Evolutionary conservation across 1,139 yeast species (phyloP), one percentile per base, ranked within the genome.

Genomic region (Wickerhamiella infanticola): DNA sequence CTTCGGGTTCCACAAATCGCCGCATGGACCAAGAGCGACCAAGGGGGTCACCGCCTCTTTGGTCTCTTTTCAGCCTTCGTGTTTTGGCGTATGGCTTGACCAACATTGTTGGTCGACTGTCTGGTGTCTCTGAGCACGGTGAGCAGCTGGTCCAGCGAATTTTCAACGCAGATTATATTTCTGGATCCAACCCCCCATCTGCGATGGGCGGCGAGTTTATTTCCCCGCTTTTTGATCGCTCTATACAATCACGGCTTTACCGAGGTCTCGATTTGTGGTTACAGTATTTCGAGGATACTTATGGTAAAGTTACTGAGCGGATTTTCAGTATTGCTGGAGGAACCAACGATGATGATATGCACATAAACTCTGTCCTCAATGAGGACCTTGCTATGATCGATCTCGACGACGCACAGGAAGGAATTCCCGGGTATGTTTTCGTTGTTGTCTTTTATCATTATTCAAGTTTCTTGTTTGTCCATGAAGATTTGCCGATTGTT

Each of bases 211-310:
- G 11, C 7, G 24, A 5, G 4, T 24, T 3, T 2, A 38, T 26
- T 3, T 29, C 40, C 26, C 42, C 40, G 9, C 41, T 40, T 35
- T 48, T 51, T 37, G 62, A 59, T 44, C 50, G 53, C 3, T 48
- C 53, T 6, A 49, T 59, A 5, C 62, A 55, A 48, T 47, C 50
- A 3, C 52, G 65, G 11, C 42, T 61, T 13, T 56, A 54, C 33
- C 53, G 62, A 7, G 65, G 58, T 6, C 52, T 62, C 31, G 61
- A 60, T 35, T 53, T 57, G 33, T 61, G 63, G 62, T 54, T 52
- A n/a, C 53, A 50, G 36, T 53, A 54, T 45, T 60, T 59, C 48
- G 57, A 52, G 37, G 51, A 51, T 2, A 50, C 57, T 23, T 50
- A 54, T 36, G 62, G 58, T 24, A 48, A 48, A 23, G 46, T 53